Base-by-base conservation (phyloP, 306 rosid genomes). In the Citrullus mucosospermus region DNA sequence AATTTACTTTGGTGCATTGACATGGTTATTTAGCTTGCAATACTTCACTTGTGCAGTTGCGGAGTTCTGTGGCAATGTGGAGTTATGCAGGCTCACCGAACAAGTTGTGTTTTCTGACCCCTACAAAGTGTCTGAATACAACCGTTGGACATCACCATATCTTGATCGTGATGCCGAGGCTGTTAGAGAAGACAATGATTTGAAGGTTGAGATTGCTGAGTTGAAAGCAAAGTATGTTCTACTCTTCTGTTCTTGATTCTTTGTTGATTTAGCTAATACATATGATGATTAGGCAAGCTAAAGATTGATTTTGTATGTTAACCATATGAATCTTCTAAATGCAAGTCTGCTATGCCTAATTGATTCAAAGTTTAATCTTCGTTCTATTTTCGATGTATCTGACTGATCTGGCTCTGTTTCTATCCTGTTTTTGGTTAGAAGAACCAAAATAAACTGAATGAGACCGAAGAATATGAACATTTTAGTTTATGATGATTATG, bases 41-140 rank as follows among this genome's bases (percentile, higher is more conserved):
- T 69, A 22, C 6, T 79, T 81, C 67, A 48, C 81, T 80, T 80
- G 65, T 87, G 89, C 92, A 92, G 97, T 92, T 85, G 96, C 92
- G 20, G 88, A 92, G 81, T 95, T 81, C 85, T 92, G 98, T 72
- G 97, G 96, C 81, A 95, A 95, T 32, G 92, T 91, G 85, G 97
- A 88, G 88, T 57, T 89, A 66, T 95, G 98, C 82, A 87, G 97
- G 85, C 98, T 78, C 77, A 95, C 98, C 20, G 98, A 84, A 82
- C 91, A 89, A 82, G 98, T 95, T 32, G 97, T 95, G 80, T 92
- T 95, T 78, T 91, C 98, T 80, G 97, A 95, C 83, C 98, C 98
- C 11, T 95, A 92, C 71, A 91, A 87, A 81, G 88, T 89, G 83
- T 89, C 98, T 79, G 78, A 89, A 74, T 81, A 86, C 78, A 92